Evolutionary conservation across 2,329 filamentous ascomycete genomes (phyloP), one percentile per base, ranked within the genome.

Genomic region (Alternaria sp.): DNA sequence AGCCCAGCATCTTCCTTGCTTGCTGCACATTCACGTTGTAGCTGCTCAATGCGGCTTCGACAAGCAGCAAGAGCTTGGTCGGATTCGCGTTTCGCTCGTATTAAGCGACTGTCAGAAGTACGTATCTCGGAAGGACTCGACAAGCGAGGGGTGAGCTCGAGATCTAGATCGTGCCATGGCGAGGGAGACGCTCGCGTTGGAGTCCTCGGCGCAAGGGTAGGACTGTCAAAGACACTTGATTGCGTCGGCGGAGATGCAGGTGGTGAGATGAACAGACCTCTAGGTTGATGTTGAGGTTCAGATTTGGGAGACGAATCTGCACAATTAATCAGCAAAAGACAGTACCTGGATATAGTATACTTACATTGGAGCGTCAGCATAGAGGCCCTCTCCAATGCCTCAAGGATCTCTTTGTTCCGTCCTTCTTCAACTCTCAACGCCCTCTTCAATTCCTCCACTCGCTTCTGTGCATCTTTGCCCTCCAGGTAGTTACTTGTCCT

Each of bases 351-450:
- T 14, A 11, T 0, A 30, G 34, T 36, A 22, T 14, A 69, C 73
- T 65, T 63, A 75, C 76, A 78, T 63, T 79, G 74, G 25, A 78
- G 59, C n/a, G 77, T 78, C 62, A 79, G 59, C 73, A 72, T 74
- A 1, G 75, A 74, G 57, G 74, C 74, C 59, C 70, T 72, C 60
- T 79, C 77, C 51, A 79, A 30, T 18, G 71, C 75, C 55, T 78
- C 71, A 20, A 79, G 65, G 32, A 79, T 77, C 49, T 79, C 75
- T 57, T 67, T 71, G 60, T 78, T 79, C 58, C 74, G 68, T n/a
- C 65, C 68, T 59, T 79, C 75, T 57, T 78, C 75, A 11, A 77
- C 64, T 48, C 66, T 65, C 62, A 76, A 58, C 25, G 70, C 71
- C 55, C 72, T 67, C 55, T 67, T 75, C 46, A 79, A 63, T 34